These are phyloP conservation scores for Murraya koenigii DNA, from an alignment of 345 rosid genomes.

Conservation along the genomic window DNA sequence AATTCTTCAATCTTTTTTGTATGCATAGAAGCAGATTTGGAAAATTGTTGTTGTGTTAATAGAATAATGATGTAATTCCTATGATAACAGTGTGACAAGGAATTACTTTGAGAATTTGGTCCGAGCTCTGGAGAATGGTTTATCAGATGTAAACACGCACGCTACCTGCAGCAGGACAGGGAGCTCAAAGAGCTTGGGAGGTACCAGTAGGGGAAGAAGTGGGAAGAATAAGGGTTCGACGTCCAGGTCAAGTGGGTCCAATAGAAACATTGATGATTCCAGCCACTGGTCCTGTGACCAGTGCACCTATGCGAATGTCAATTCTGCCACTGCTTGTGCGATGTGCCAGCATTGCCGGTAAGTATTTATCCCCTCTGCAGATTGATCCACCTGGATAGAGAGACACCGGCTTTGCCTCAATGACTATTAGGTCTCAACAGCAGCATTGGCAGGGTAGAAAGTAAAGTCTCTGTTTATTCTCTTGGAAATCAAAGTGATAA, in stretches of 20 bases:
- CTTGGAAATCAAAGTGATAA: background rate
- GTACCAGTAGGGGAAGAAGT: conserved; percentile 31
- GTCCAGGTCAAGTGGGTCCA: conserved; percentile 52
- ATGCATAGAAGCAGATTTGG: background rate
- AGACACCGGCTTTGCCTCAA: conserved; percentile 4
- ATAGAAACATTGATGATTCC: conserved; percentile 42
- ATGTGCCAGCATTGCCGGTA: conserved; percentile 62
- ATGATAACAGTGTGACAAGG: conserved; percentile 63
- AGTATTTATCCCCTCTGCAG: background rate
- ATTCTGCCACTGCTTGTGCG: conserved; percentile 55
- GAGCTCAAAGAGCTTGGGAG: conserved; percentile 48
- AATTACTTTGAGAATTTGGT: conserved; percentile 86
- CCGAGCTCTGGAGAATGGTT: conserved; percentile 75
- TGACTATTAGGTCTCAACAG: background rate
- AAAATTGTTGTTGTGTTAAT: background rate
- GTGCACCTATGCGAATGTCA: conserved; percentile 66
- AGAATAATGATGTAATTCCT: background rate
- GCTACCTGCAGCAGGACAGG: conserved; percentile 49
- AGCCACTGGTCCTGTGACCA: conserved; percentile 76
- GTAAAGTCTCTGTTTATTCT: background rate
- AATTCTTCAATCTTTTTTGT: background rate
- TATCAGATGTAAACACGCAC: conserved; percentile 65
- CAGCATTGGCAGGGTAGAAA: background rate
- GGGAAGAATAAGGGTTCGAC: conserved; percentile 52
- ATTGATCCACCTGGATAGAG: conserved; percentile 1